Evolutionary conservation across 1,284 basidiomycete species (phyloP), one percentile per base, ranked within the genome.

Genomic region (Peniophora sp.): DNA sequence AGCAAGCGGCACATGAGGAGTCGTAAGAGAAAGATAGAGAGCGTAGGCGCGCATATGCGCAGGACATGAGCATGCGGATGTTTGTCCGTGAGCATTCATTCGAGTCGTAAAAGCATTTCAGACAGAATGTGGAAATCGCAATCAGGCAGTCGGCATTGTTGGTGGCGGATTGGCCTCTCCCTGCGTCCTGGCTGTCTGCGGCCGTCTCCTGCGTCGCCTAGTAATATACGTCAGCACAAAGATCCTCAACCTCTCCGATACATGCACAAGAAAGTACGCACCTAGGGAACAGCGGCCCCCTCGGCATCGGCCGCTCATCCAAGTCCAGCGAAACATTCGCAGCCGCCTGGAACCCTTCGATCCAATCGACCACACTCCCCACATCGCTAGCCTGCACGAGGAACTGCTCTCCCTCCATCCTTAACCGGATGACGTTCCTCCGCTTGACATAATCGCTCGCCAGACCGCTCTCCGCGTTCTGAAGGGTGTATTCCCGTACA

Each of bases 331-430:
- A 77, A 46, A 98, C 85, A 65, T 97, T 97, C n/a, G 91, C 87
- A 1, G 92, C 89, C 38, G 94, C 89, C 71, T 98, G 95, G 51
- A 98, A 75, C 12, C 85, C 87, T 84, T 99, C 96, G 59, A 99
- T 96, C 92, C 95, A 96, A 58, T 91, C 84, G 44, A 99, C 91
- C 9, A 97, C 92, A 45, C 85, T 83, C 35, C 82, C 77, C 45
- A 95, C 87, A 64, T 91, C 88, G 50, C 79, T 82, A 2, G 92
- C 91, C 70, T 99, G 97, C 56, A 99, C 64, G 63, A 99, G 72
- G 68, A 99, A 99, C 71, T 99, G 96, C 72, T 99, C 92, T 12
- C 95, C 95, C 65, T 96, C 93, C 59, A 92, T 75, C 52, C 97
- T 73, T 32, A 98, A 82, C 23, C 96, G 78, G n/a, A 99, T 93